Evolutionary conservation across 257 asterid species (phyloP), one percentile per base, ranked within the genome.

Genomic region (Solanum chiquidenum): DNA sequence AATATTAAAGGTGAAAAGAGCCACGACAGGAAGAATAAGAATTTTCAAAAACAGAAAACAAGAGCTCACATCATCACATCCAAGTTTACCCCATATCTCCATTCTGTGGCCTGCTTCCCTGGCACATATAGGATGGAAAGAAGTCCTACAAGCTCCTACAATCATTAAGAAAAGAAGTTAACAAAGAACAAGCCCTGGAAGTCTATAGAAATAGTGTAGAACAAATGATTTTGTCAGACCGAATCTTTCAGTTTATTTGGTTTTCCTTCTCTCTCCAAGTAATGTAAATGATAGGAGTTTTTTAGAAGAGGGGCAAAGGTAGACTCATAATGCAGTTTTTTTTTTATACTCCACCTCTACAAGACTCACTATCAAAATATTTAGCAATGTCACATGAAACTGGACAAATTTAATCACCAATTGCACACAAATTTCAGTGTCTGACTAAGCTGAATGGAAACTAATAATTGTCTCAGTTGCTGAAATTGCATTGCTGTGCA

Each of bases 81-180:
- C 99, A 89, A 92, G 93, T 91, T 94, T 96, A 71, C 98, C 99
- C 99, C 99, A 97, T 88, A 97, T 96, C 94, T 97, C 99, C 99
- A 97, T 94, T 91, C 96, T 92, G 90, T 96, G 96, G 83, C 90
- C 90, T 82, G 98, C 99, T 90, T 97, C 99, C 93, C 99, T 92
- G 44, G 99, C 99, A 93, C 99, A 97, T 84, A 95, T 92, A 87
- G 99, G 99, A 92, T 97, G 99, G 92, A 97, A 97, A 37, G 99
- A 94, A 84, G 96, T 94, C 93, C 99, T 95, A 92, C 99, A 97
- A 92, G 98, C 94, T 89, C 99, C 99, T 97, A 94, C 60, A 90
- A 89, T 88, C 86, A 90, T 82, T 46, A 88, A 93, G 91, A 72
- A 88, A 88, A 86, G 73, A 79, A 13, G 83, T 89, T 76, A 89